Evolutionary conservation across 768 basidiomycete genomes (phyloP), one percentile per base, ranked within the genome.

Genomic region (Sutorius australiensis): DNA sequence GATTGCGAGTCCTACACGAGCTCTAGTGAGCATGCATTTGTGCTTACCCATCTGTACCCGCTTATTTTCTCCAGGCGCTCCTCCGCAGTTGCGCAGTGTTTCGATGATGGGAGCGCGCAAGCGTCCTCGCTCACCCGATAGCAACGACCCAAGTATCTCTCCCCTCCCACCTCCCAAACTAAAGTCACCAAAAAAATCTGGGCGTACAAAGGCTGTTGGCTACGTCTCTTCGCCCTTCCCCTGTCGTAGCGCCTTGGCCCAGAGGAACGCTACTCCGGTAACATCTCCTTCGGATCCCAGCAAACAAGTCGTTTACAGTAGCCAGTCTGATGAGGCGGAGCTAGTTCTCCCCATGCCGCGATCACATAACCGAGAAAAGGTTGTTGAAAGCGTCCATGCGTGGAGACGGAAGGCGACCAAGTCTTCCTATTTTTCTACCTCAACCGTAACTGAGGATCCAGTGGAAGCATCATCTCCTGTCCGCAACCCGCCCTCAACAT

Each of bases 291-390:
- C 43, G 43, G 53, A 30, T 57, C 54, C 51, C 63, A 66, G 47
- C 53, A 56, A 39, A 63, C 65, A 75, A 30, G 61, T 80, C 17
- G 72, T 86, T 8, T 82, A 80, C 19, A 86, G 82, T 43, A 87
- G 85, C 58, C 81, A 85, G 64, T 84, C 83, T 44, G 82, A 85
- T 56, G 86, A 86, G 62, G 71, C 76, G 42, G 84, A 87, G 57
- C 69, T 85, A 44, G 66, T 64, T 40, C 48, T 73, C 8, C 71
- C 71, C 33, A 34, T 31, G n/a, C 59, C 58, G 37, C 34, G 64
- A 24, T 48, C 53, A 6, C 63, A 62, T 27, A 63, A 74, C 55
- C 61, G 63, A 1, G 65, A 64, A 40, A 52, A 59, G 27, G 65
- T 72, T 11, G 71, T 70, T 50, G 67, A 74, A 33, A 72, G 58